Evolutionary conservation across 2,329 filamentous ascomycete genomes (phyloP).

Genomic region (Penicillium griseofulvum): DNA sequence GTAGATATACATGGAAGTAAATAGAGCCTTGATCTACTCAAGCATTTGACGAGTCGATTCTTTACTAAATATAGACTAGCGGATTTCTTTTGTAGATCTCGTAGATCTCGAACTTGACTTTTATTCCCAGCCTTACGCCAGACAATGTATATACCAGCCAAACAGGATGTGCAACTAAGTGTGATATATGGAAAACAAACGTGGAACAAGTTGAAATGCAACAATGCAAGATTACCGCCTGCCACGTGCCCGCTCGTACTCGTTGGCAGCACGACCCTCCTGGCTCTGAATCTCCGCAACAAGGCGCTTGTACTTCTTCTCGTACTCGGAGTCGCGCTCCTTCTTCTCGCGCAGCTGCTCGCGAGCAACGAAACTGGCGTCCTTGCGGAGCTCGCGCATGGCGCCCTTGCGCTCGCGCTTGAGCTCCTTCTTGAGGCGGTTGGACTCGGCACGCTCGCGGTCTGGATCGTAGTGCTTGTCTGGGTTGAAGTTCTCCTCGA

Average conservation of each 20-base stretch:
- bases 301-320: constrained; percentile 90
- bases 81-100: not conserved
- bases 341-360: constrained; percentile 91
- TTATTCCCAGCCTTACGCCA: constrained; percentile 24
- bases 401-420: constrained; percentile 95
- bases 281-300: constrained; percentile 94
- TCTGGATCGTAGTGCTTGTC: constrained; percentile 97
- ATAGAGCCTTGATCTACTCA: not conserved
- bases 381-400: constrained; percentile 89
- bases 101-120: constrained; percentile 14
- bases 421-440: constrained; percentile 83
- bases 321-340: constrained; percentile 87
- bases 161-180: constrained; percentile 8
- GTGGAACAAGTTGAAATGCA: constrained; percentile 8
- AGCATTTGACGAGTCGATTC: not conserved
- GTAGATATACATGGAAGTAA: not conserved
- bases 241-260: constrained; percentile 81
- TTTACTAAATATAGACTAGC: not conserved
- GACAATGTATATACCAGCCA: constrained; percentile 19
- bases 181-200: constrained; percentile 13
- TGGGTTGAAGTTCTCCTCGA: constrained; percentile 92
- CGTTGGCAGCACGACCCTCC: constrained; percentile 81
- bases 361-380: constrained; percentile 87
- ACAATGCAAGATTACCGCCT: constrained; percentile 45
- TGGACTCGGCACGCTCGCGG: constrained; percentile 78